These are phyloP conservation scores for Barnettozyma salicaria DNA, from an alignment of 805 yeast species.

Conservation along the genomic window DNA sequence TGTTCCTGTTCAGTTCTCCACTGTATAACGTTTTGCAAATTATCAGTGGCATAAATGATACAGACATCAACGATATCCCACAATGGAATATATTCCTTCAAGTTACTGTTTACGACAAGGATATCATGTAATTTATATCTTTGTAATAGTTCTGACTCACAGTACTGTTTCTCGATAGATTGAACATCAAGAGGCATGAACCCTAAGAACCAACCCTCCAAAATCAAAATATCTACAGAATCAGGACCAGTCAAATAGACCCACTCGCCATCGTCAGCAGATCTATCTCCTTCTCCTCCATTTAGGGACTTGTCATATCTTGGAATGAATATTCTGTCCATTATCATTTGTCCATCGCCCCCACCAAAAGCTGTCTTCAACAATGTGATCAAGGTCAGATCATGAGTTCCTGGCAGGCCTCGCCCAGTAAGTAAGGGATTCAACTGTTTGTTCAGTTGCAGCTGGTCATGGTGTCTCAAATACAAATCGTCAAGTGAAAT, in stretches of 20 bases:
- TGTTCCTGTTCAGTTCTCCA: constrained; percentile 78
- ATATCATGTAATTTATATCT: constrained; percentile 27
- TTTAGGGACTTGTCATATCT: constrained; percentile 69
- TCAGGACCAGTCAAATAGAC: constrained; percentile 14
- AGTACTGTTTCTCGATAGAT: constrained; percentile 13
- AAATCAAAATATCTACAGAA: constrained; percentile 54
- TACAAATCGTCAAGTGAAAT: constrained; percentile 87
- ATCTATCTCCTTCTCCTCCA: constrained; percentile 77
- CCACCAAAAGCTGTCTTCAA: constrained; percentile 17
- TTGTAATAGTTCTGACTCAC: constrained; percentile 22
- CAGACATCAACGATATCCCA: constrained; percentile 59
- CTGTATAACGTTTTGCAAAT: constrained; percentile 54
- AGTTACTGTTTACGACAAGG: constrained; percentile 43
- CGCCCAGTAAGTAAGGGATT: constrained; percentile 66
- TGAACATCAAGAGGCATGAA: constrained; percentile 40
- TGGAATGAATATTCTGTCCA: constrained; percentile 50
- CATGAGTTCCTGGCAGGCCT: constrained; percentile 95
- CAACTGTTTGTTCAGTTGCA: constrained; percentile 34
- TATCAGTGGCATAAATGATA: constrained; percentile 54
- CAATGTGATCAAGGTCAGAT: constrained; percentile 31
- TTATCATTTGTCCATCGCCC: constrained; percentile 19
- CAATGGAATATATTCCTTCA: constrained; percentile 43
- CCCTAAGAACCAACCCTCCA: constrained; percentile 97
- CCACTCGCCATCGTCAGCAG: constrained; percentile 34
- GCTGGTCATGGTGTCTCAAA: constrained; percentile 59